These are phyloP conservation scores for Coemansia sp. DNA, from an alignment of 192 early-diverging fungal species.

Conservation along the genomic window DNA sequence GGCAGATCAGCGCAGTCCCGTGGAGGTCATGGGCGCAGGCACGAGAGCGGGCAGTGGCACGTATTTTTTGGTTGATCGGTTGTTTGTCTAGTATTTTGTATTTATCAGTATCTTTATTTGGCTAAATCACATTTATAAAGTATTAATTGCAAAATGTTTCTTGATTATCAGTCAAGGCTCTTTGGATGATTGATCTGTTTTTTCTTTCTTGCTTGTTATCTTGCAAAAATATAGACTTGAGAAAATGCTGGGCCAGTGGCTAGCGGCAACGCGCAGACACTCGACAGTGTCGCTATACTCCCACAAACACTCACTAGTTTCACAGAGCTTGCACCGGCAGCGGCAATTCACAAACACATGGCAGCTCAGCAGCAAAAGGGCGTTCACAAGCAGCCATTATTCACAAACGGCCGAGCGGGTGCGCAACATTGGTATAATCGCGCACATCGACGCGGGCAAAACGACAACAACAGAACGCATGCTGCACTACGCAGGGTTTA, in stretches of 20 bases:
- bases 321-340: not conserved
- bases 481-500: conserved; percentile 93
- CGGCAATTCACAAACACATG: not conserved
- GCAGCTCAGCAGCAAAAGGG: not conserved
- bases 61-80: conserved; percentile 37
- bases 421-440: conserved; percentile 93
- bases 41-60: conserved; percentile 29
- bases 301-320: too few species aligned
- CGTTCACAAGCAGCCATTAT: conserved; percentile 7
- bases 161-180: too few species aligned
- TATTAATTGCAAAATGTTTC: too few species aligned
- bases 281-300: too few species aligned
- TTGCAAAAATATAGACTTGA: not conserved
- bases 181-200: not conserved
- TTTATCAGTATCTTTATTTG: not conserved
- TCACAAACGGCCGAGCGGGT: conserved; percentile 20
- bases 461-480: conserved; percentile 98
- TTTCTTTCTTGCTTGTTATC: not conserved
- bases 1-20: conserved; percentile 28
- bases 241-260: not conserved
- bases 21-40: conserved; percentile 31
- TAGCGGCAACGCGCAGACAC: not conserved
- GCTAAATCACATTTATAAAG: too few species aligned
- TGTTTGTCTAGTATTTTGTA: conserved; percentile 22
- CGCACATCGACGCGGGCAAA: conserved; percentile 96